Conservation (phyloP, 106 monocot species). For the Allium fistulosum region DNA sequence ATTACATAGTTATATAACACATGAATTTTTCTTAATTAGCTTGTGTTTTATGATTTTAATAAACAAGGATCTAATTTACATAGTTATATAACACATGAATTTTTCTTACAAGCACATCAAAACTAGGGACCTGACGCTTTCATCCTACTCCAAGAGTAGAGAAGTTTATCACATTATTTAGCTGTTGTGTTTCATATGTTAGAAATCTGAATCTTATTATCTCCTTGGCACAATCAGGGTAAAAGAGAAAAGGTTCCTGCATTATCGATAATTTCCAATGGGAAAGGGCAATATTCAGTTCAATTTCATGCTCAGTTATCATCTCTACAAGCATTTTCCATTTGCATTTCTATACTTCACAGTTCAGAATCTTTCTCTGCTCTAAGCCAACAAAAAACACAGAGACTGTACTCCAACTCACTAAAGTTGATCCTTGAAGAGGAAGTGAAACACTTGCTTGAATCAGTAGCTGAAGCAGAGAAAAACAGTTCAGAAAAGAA, state of each 20-base stretch:
- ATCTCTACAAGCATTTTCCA: constrained; percentile 62
- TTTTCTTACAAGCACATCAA: no score
- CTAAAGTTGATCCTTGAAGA: constrained; percentile 55
- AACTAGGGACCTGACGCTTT: no score
- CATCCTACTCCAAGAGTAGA: no score
- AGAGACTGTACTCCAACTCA: constrained; percentile 32
- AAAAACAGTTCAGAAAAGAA: constrained; percentile 32
- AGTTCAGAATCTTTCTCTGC: constrained; percentile 33
- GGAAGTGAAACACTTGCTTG: constrained; percentile 45
- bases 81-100: no score
- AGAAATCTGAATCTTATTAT: not conserved
- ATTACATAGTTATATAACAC: no score
- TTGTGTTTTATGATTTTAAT: no score
- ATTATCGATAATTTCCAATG: constrained; percentile 29
- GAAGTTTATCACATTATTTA: not conserved
- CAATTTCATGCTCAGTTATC: constrained; percentile 72
- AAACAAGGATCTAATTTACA: no score
- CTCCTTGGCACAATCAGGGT: constrained; percentile 23
- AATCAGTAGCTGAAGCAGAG: constrained; percentile 37
- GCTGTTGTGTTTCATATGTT: not conserved
- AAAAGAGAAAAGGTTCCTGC: constrained; percentile 52
- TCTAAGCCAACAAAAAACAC: constrained; percentile 22
- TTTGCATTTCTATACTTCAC: constrained; percentile 61
- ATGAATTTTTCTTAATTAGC: no score
- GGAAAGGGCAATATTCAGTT: constrained; percentile 45